Base-by-base conservation (phyloP, 495 filamentous ascomycete species). In the Staphylotrichum longicolle region DNA sequence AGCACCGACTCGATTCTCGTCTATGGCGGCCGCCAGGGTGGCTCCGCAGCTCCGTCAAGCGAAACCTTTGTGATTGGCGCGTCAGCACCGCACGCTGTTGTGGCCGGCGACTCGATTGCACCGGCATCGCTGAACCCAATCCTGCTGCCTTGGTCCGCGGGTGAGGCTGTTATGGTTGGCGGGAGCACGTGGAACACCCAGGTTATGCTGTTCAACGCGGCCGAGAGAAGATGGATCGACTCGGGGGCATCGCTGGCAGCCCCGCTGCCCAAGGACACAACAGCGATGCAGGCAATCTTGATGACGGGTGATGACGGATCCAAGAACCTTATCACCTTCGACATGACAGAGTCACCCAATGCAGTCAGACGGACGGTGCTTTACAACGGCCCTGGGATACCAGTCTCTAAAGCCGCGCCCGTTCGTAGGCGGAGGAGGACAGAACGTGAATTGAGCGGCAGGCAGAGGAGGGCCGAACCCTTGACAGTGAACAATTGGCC, bases 271-370 rank as follows among this genome's bases (percentile, higher is more conserved):
- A 81, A 83, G 60, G 81, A 83, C 35, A 71, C 77, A 6, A 74
- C 75, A 5, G 59, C 63, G 0, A 72, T 83, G n/a, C 82, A 85
- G 66, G 85, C 81, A 15, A 79, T 83, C 6, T 71, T 97, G 12
- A 71, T 96, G 20, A 76, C 78, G 54, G 87, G 85, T 7, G 83
- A 86, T 45, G 89, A 96, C 68, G 90, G 86, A 5, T 91, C 88
- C 73, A 94, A 91, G 70, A 79, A 91, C n/a, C 77, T 98, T 11
- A 83, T 92, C 63, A 83, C 83, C 1, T 98, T 92, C 70, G 85
- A 96, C 68, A 84, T 93, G 80, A 82, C 77, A 11, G 78, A 78
- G 10, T 86, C 84, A 3, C 93, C 95, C n/a, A 94, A 96, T 70
- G 69, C 77, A 8, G 89, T 97, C 47, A 82, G 83, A 20, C 85